Evolutionary conservation across 2,329 filamentous ascomycete species (phyloP), one percentile per base, ranked within the genome.

Genomic region (Esteya vermicola): DNA sequence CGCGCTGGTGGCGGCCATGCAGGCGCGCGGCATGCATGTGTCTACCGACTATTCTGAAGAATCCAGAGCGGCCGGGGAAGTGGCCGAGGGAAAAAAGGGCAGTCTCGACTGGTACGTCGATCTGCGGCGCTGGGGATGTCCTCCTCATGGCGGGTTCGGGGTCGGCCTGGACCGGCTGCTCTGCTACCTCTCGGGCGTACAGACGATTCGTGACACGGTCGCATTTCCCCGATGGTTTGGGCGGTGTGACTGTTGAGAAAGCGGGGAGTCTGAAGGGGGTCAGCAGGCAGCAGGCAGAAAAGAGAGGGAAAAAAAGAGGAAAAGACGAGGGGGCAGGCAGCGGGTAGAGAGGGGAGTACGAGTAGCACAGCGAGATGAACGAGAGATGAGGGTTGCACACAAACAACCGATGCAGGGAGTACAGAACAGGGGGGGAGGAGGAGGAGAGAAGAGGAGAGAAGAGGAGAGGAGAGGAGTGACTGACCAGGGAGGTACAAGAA

Each of bases 111-210:
- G 88, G 88, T 95, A 94, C 55, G 65, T 85, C 20, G 86, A 95
- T 57, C 68, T 95, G 45, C 77, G 88, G 45, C 78, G 81, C 48
- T 95, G 85, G 73, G 88, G 88, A n/a, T 88, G 81, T 49, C 84
- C 85, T 41, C 85, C 85, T 27, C 88, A 94, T 52, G 88, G 88
- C 32, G 88, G 88, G 1, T 95, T 93, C 55, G 88, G 88, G 3
- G 58, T 95, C 42, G 88, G 88, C 9, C 93, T 93, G 54, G 88
- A 95, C 64, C 75, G 88, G 41, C 69, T 94, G 47, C 60, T 94
- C 50, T 79, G 81, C 53, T 94, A 93, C 61, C 66, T 95, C 41
- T 75, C 81, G 25, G 86, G 86, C 9, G 76, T 89, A 30, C 71
- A 75, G 47, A 93, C 84, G 50, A 75, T 95, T 52, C 75, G 85